These are phyloP conservation scores for Termitomyces sp. DNA, from an alignment of 768 basidiomycete genomes.

Conservation along the genomic window DNA sequence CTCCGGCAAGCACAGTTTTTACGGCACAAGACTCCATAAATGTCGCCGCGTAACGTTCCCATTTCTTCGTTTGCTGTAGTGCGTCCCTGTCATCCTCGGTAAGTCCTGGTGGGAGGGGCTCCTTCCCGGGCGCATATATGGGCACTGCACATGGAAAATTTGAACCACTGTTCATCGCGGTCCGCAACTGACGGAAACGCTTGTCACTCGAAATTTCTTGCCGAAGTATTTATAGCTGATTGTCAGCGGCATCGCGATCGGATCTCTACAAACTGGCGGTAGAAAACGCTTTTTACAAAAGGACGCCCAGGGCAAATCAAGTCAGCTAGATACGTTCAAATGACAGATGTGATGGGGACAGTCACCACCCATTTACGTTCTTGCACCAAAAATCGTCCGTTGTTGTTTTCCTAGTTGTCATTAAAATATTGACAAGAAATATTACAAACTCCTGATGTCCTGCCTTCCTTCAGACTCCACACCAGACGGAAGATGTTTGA, in stretches of 20 bases:
- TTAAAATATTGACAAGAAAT: too few relatives aligned
- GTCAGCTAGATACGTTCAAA: too few relatives aligned
- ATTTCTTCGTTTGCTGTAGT: conserved; percentile 66
- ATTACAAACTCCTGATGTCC: too few relatives aligned
- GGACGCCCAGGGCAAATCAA: too few relatives aligned
- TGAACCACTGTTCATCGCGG: conserved; percentile 13
- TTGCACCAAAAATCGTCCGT: background rate
- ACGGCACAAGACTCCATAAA: conserved; percentile 84
- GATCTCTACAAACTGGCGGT: too few relatives aligned
- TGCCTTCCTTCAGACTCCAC: background rate
- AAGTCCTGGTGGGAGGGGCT: conserved; percentile 80
- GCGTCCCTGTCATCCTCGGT: conserved; percentile 74
- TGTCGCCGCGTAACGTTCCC: conserved; percentile 60
- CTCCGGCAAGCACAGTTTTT: conserved; percentile 79
- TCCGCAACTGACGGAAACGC: background rate
- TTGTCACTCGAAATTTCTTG: conserved; percentile 8
- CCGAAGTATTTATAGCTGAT: conserved; percentile 6
- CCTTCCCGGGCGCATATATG: conserved; percentile 78
- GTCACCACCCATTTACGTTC: background rate
- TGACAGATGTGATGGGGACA: too few relatives aligned
- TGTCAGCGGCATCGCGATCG: background rate
- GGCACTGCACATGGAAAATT: conserved; percentile 51
- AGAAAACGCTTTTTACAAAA: too few relatives aligned
- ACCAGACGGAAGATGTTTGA: background rate
- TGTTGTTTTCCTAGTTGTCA: background rate